Conservation (phyloP, 108 stramenopile genomes). For the Phaeodactylum tricornutum region DNA sequence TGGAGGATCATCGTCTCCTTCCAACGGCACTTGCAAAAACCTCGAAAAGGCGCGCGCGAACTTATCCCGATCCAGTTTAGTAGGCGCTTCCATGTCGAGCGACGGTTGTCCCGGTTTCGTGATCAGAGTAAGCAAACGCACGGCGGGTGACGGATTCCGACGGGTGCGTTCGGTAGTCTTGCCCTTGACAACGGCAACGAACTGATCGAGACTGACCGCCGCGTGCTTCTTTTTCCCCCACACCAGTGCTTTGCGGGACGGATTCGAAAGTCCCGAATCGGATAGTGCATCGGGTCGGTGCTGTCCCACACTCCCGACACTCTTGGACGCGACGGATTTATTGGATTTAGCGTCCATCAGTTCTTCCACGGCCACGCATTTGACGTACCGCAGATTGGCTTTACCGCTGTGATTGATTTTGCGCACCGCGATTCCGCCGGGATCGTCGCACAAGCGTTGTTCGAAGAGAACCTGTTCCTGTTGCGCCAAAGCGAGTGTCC, state of each 20-base stretch:
- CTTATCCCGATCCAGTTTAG: slow-evolving; percentile 75
- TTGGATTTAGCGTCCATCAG: slow-evolving; percentile 5
- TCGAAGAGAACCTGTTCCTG: slow-evolving; percentile 83
- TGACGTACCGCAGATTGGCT: slow-evolving; percentile 67
- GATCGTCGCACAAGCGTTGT: slow-evolving; percentile 63
- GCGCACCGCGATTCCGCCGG: slow-evolving; percentile 68
- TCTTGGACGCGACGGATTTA: not conserved
- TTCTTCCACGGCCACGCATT: slow-evolving; percentile 50
- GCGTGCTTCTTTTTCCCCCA: slow-evolving; percentile 85
- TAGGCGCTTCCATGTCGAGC: slow-evolving; percentile 84
- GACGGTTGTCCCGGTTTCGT: slow-evolving; percentile 33
- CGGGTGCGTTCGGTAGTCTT: slow-evolving; percentile 73
- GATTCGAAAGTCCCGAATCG: not conserved
- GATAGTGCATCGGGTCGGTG: not conserved
- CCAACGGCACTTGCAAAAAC: slow-evolving; percentile 66
- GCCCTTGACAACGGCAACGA: slow-evolving; percentile 61
- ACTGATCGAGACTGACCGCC: slow-evolving; percentile 42
- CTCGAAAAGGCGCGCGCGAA: slow-evolving; percentile 73
- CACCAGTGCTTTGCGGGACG: slow-evolving; percentile 26
- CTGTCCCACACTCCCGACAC: not conserved
- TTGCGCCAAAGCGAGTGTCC: too few relatives aligned
- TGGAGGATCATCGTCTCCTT: slow-evolving; percentile 9
- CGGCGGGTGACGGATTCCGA: slow-evolving; percentile 40
- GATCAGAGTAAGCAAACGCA: slow-evolving; percentile 50
- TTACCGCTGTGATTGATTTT: slow-evolving; percentile 85